Percentiles rank a stretch among this genome's conserved stretches.
phyloP scores from a whole-genome alignment of 2,329 filamentous ascomycete species.

The Arthrobotrys sphaeroides region DNA sequence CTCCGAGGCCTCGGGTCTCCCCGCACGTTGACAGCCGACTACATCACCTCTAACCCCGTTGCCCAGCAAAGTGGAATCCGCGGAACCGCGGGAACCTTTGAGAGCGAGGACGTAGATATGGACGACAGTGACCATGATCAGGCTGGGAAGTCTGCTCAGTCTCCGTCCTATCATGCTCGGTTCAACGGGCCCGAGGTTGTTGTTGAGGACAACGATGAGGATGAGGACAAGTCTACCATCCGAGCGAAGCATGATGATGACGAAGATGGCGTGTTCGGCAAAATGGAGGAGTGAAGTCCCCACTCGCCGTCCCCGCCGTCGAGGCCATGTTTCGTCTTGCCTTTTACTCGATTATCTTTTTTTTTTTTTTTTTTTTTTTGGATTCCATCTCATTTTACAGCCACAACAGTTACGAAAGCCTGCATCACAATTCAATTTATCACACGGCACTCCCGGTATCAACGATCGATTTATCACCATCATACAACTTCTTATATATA shows the following conservation, averaged over 20 bases:
- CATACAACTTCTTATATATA: conserved; percentile 1
- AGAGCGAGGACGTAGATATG: conserved; percentile 69
- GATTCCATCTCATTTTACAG: too few species aligned
- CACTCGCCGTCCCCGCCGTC: not conserved
- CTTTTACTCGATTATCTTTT: not conserved
- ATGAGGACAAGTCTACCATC: conserved; percentile 65
- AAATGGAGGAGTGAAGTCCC: conserved; percentile 81
- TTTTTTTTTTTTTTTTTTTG: conserved; percentile 5
- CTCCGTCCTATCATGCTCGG: conserved; percentile 35
- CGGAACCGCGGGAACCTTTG: conserved; percentile 65
- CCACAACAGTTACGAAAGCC: conserved; percentile 21
- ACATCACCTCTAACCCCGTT: conserved; percentile 69
- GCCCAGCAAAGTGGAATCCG: conserved; percentile 73
- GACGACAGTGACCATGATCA: conserved; percentile 72
- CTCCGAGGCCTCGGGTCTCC: conserved; percentile 67
- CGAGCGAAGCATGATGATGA: conserved; percentile 82
- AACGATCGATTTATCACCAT: not conserved
- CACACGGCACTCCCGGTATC: not conserved
- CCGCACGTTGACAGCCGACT: conserved; percentile 65
- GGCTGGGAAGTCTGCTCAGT: conserved; percentile 20
- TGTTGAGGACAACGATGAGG: conserved; percentile 55
- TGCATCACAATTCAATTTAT: conserved; percentile 12
- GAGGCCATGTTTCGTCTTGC: not conserved
- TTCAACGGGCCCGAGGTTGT: conserved; percentile 54
- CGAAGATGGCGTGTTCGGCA: conserved; percentile 93